Percentiles rank a stretch among this genome's conserved stretches.
phyloP scores from a whole-genome alignment of 768 basidiomycete genomes.

The Boletus tylopilopsis region DNA sequence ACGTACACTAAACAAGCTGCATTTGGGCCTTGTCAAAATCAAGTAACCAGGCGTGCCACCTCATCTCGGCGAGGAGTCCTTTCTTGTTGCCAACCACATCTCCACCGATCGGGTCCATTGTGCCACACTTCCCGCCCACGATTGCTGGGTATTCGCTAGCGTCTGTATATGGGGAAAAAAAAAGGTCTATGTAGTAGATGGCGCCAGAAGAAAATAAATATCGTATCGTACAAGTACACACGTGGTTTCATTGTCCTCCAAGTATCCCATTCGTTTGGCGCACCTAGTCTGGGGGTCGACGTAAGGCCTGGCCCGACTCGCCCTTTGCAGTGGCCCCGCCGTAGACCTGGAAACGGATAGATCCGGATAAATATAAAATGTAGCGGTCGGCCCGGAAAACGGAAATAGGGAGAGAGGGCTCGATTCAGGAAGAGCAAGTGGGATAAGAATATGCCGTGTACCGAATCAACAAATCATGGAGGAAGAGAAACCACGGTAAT shows the following conservation, averaged over 20 bases:
- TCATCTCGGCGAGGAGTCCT: background rate
- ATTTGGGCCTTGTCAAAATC: background rate
- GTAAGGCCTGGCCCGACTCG: background rate
- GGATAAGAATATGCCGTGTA: conserved; percentile 11
- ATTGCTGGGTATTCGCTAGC: background rate
- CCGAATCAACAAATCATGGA: conserved; percentile 12
- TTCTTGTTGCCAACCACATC: background rate
- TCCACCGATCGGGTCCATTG: conserved; percentile 10
- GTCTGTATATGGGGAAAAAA: background rate
- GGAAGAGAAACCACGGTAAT: conserved; percentile 14
- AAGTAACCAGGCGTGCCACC: too few relatives aligned
- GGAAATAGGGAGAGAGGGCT: conserved; percentile 4
- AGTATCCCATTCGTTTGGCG: conserved; percentile 4
- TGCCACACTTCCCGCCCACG: background rate
- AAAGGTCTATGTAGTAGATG: conserved; percentile 14
- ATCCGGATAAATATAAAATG: conserved; percentile 27
- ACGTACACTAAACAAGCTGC: background rate
- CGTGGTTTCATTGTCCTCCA: background rate
- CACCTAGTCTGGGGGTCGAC: conserved; percentile 1
- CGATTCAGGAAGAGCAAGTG: conserved; percentile 22
- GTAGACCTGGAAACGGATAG: conserved; percentile 12
- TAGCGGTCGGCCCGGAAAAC: conserved; percentile 8
- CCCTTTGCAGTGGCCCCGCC: background rate
- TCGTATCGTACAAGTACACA: conserved; percentile 18
- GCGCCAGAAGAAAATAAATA: conserved; percentile 18